Percentiles rank a stretch among this genome's conserved stretches.
Evolutionary conservation across 768 basidiomycete genomes (phyloP).

Genomic region (Tylopilus vinaceipallidus): DNA sequence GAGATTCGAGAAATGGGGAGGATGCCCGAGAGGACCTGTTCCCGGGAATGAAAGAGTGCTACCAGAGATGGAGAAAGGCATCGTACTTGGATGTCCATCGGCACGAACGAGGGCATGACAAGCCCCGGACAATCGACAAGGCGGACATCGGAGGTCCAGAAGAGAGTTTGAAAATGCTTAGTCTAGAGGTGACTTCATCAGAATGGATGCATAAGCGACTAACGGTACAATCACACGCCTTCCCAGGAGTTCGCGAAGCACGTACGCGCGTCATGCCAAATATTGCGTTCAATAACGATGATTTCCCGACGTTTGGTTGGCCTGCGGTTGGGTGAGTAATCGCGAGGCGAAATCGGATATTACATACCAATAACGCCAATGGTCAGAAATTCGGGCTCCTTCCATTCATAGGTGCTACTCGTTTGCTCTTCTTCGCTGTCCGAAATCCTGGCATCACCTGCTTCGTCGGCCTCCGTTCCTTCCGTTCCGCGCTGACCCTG

Average conservation of each 20-base stretch:
- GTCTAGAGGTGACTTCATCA: conserved; percentile 47
- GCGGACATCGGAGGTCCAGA: conserved; percentile 81
- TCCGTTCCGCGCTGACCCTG: conserved; percentile 3
- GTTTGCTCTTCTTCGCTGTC: conserved; percentile 17
- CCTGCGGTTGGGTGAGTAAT: too few relatives aligned
- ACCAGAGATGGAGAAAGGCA: neutral
- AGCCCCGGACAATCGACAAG: conserved; percentile 96
- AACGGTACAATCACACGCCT: conserved; percentile 41
- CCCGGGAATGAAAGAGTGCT: neutral
- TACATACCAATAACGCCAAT: conserved; percentile 73
- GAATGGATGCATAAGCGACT: neutral
- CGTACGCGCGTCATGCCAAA: conserved; percentile 77
- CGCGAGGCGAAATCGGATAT: neutral
- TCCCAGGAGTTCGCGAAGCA: conserved; percentile 85
- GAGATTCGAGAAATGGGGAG: conserved; percentile 81
- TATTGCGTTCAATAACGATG: conserved; percentile 86
- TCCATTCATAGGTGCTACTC: conserved; percentile 18
- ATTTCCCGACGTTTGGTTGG: conserved; percentile 97
- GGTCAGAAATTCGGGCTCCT: conserved; percentile 63
- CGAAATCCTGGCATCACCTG: conserved; percentile 4
- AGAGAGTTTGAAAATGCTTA: conserved; percentile 94
- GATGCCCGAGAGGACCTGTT: conserved; percentile 65
- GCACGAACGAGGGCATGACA: conserved; percentile 81
- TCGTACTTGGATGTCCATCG: conserved; percentile 78
- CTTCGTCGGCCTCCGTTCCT: conserved; percentile 23